Conservation (phyloP, 306 rosid species). For the Alnus rubra region DNA sequence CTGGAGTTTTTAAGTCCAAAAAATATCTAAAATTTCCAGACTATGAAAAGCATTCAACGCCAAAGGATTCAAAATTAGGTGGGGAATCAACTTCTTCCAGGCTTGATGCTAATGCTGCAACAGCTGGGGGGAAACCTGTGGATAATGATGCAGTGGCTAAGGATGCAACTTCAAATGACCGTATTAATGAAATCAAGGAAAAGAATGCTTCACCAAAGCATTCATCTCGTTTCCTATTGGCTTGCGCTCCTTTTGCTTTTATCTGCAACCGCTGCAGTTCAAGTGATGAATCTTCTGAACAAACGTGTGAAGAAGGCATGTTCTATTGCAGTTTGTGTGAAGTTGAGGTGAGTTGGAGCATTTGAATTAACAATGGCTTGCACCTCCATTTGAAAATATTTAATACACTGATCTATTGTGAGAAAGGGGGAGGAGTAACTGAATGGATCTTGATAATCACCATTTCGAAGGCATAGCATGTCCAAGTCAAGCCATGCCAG, state of each 20-base stretch:
- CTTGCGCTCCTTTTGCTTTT: slow-evolving; percentile 75
- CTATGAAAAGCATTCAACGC: slow-evolving; percentile 45
- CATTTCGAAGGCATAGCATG: slow-evolving; percentile 16
- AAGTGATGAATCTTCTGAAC: slow-evolving; percentile 60
- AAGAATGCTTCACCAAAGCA: slow-evolving; percentile 37
- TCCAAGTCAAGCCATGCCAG: slow-evolving; percentile 15
- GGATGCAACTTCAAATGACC: slow-evolving; percentile 52
- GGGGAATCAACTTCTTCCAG: slow-evolving; percentile 67
- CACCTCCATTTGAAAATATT: not conserved
- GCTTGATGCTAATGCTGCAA: slow-evolving; percentile 55
- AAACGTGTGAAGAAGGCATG: slow-evolving; percentile 92
- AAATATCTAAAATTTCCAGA: slow-evolving; percentile 69
- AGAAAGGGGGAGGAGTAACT: not conserved
- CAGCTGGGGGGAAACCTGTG: slow-evolving; percentile 55
- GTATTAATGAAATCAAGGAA: slow-evolving; percentile 35
- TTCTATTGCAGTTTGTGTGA: slow-evolving; percentile 97
- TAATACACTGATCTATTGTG: slow-evolving; percentile 7
- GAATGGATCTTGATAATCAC: slow-evolving; percentile 11
- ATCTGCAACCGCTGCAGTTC: slow-evolving; percentile 56
- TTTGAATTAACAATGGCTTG: slow-evolving; percentile 10
- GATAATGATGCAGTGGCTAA: slow-evolving; percentile 52
- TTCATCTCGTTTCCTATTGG: slow-evolving; percentile 52
- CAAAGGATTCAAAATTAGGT: slow-evolving; percentile 60
- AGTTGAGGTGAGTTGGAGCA: slow-evolving; percentile 79
- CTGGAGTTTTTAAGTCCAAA: slow-evolving; percentile 91